Evolutionary conservation across 106 monocot genomes (phyloP).

Genomic region (Acorus gramineus): DNA sequence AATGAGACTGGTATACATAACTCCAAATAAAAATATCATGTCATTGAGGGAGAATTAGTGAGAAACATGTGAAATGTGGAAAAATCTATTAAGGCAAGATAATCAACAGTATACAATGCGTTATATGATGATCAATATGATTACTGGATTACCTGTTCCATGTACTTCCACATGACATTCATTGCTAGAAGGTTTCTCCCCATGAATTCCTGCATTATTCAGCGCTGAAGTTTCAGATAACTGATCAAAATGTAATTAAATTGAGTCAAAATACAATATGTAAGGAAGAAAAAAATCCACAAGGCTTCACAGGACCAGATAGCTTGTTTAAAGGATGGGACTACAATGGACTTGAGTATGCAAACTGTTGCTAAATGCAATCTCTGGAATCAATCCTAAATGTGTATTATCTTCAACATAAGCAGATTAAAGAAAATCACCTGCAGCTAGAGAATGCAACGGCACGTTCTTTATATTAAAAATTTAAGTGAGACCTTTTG

Average conservation of each 20-base stretch:
- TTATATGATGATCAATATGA: neutral
- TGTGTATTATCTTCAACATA: too few species aligned
- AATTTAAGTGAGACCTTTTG: too few species aligned
- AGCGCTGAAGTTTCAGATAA: slow-evolving; percentile 1
- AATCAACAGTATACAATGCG: neutral
- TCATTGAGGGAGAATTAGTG: neutral
- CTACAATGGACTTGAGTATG: too few species aligned
- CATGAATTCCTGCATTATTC: slow-evolving; percentile 77
- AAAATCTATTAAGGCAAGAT: neutral
- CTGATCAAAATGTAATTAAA: neutral
- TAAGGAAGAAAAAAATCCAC: neutral
- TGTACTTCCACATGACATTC: slow-evolving; percentile 99
- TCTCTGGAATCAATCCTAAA: too few species aligned
- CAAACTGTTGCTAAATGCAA: too few species aligned
- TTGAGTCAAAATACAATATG: neutral
- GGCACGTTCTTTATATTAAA: too few species aligned
- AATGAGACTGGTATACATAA: neutral
- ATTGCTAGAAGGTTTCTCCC: slow-evolving; percentile 83
- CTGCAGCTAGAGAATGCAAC: too few species aligned
- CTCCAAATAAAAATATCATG: neutral
- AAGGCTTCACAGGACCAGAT: neutral
- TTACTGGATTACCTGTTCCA: slow-evolving; percentile 63
- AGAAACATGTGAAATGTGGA: neutral
- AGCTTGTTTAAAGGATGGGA: too few species aligned
- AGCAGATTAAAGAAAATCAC: too few species aligned